Base-by-base conservation (phyloP, 345 rosid species). In the Populus davidiana region DNA sequence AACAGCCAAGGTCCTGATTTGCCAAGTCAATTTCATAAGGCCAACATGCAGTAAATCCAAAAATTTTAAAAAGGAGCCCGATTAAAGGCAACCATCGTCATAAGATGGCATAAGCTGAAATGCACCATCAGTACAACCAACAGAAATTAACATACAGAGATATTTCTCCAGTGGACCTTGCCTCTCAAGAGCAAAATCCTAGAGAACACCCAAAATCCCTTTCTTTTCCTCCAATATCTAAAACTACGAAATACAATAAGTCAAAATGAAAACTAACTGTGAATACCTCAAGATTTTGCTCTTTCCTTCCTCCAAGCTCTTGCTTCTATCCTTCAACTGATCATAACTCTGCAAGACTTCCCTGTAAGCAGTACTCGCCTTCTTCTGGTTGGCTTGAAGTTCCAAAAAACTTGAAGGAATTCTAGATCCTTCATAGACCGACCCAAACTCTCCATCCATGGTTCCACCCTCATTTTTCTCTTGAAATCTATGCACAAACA, bases 261-360 rank as follows among this genome's bases (percentile, higher is more conserved):
- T 25, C 63, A 21, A 38, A 59, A 17, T 23, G 12, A 67, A 43
- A 65, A 66, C 18, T 17, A 69, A 52, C 21, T 69, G 38, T 9
- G 75, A 75, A 47, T 75, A 92, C 97, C 97, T 90, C 75, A 85
- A 75, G n/a, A 89, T 84, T 69, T 80, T 85, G 75, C 47, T 70
- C 73, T 83, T 88, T 1, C 86, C 86, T 62, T 72, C 85, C 25
- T 39, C 77, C 65, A 89, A 81, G 78, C 72, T 82, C 76, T 31
- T 80, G n/a, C 75, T 77, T 41, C 69, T 83, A n/a, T 77, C 38
- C 35, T 9, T 75, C 39, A 77, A 56, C 21, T 78, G 77, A 74
- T 84, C 84, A 74, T 88, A 87, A 80, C 82, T 88, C 78, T 78
- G 75, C 74, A 89, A 78, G 62, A 90, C 85, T 74, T 88, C 86